Evolutionary conservation across 768 basidiomycete species (phyloP), one percentile per base, ranked within the genome.

Genomic region (Lactarius pseudohatsudake): DNA sequence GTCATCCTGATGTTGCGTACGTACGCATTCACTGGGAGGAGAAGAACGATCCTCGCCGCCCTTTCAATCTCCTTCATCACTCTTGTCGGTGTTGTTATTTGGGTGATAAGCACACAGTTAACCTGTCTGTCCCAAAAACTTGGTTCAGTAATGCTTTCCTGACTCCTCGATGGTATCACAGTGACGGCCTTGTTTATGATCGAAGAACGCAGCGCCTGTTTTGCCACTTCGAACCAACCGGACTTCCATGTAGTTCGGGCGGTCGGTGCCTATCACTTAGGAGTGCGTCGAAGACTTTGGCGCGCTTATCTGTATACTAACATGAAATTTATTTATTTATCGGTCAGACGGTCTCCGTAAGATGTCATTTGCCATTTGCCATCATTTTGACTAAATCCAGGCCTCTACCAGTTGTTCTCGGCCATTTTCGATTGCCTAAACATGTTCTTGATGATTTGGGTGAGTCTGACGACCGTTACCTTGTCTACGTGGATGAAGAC

Each of bases 1-100:
- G 69, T 64, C 28, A 66, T 69, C 22, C 50, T 69, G 11, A 67
- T 69, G 68, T 40, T 69, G 41, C 68, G 68, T 38, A 59, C 68
- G 10, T 68, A 69, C 20, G 66, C 69, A 4, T 69, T 69, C 56
- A 32, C 69, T 15, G 69, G 66, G 15, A 62, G 62, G 34, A 41
- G 3, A 36, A 55, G 26, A 30, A 11, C 11, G 1, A 6, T 68
- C 41, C 66, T 69, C 7, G 43, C 43, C 62, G 7, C n/a, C 36
- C 69, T 69, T 18, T 61, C 13, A 1, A 9, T 22, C 18, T 32
- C 22, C 30, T 63, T 69, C 40, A 22, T 36, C 15, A 32, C 22
- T 57, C 28, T 69, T 28, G 47, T 61, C 40, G 40, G 58, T 10
- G 45, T 60, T 30, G 58, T 47, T 18, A 20, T 64, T 20, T 67